Conservation (phyloP, 306 rosid species). For the Acacia melanoxylon region DNA sequence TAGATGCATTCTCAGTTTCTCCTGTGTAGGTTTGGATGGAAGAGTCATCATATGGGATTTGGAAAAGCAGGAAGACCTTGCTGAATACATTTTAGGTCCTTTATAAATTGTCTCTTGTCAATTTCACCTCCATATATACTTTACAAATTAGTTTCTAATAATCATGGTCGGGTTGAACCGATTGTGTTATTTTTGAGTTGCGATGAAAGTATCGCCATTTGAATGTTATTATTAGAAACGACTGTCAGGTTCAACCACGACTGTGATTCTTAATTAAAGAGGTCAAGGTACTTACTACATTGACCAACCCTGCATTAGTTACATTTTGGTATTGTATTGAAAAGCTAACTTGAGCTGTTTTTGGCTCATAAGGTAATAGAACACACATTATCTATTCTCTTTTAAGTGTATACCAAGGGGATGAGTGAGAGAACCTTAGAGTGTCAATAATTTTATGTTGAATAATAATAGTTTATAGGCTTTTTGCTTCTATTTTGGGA, state of each 20-base stretch:
- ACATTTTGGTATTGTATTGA: too few relatives aligned
- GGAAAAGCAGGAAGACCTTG: conserved; percentile 74
- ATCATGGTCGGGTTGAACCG: accelerated
- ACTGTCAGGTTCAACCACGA: too few relatives aligned
- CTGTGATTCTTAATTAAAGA: too few relatives aligned
- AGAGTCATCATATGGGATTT: conserved; percentile 84
- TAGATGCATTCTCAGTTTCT: not conserved
- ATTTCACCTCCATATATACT: conserved; percentile 23
- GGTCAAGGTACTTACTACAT: too few relatives aligned
- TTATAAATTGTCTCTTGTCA: conserved; percentile 21
- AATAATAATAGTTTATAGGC: not conserved
- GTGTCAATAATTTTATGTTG: not conserved
- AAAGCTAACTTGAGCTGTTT: too few relatives aligned
- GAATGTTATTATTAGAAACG: too few relatives aligned
- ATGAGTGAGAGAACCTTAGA: not conserved
- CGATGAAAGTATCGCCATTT: too few relatives aligned
- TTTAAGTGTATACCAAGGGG: too few relatives aligned
- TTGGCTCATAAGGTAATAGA: too few relatives aligned
- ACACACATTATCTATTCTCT: too few relatives aligned
- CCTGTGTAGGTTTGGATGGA: conserved; percentile 81
- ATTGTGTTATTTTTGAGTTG: too few relatives aligned
- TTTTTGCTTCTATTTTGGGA: not conserved
- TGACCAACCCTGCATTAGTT: too few relatives aligned
- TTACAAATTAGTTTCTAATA: not conserved
- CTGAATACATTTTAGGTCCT: conserved; percentile 37